Evolutionary conservation across 306 rosid genomes (phyloP).

Genomic region (Quercus glauca): DNA sequence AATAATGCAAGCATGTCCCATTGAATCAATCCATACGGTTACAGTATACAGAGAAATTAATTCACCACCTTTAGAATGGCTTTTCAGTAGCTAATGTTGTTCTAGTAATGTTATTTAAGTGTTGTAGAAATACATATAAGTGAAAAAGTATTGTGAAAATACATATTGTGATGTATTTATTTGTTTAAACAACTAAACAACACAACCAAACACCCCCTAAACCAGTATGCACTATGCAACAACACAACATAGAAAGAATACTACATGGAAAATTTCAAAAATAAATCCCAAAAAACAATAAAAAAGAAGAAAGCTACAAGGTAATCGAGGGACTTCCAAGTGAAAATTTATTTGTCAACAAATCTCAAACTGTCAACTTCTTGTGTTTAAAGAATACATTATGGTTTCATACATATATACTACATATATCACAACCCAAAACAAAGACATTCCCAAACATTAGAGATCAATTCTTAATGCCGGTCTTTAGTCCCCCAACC

Average conservation of each 20-base stretch:
- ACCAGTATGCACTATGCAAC: neutral
- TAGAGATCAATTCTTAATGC: conserved; percentile 31
- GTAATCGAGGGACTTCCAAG: conserved; percentile 20
- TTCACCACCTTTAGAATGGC: neutral
- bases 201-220: no score
- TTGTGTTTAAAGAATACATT: conserved; percentile 72
- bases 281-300: neutral
- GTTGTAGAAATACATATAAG: fast-evolving
- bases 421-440: conserved; percentile 52
- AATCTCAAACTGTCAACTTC: conserved; percentile 54
- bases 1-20: no score
- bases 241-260: neutral
- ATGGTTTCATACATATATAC: conserved; percentile 46
- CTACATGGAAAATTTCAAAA: neutral
- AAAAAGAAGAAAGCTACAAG: neutral
- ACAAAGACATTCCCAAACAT: conserved; percentile 32
- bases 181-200: no score
- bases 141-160: no score
- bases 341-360: conserved; percentile 34
- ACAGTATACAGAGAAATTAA: neutral
- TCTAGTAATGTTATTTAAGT: no score
- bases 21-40: neutral
- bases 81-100: neutral
- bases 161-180: no score
- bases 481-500: conserved; percentile 18